A percentile compares a stretch with the other conserved stretches of the same genome.
phyloP scores from a whole-genome alignment of 495 filamentous ascomycete species.

The Trypethelium eluteriae region DNA sequence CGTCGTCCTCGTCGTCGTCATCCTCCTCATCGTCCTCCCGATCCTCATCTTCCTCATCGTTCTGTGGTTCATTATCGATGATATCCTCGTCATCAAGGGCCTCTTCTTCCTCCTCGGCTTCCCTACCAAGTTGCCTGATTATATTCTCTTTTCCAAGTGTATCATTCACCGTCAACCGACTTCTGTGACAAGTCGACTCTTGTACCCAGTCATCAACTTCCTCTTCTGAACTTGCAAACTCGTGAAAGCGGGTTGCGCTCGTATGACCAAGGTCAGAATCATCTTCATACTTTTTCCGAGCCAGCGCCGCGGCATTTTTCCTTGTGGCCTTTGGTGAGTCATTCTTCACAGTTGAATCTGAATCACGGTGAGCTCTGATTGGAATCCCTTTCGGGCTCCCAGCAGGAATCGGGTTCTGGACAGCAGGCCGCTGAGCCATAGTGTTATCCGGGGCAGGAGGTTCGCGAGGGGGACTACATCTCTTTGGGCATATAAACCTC shows the following conservation, averaged over 20 bases:
- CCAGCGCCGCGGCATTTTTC: conserved; percentile 20
- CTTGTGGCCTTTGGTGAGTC: conserved; percentile 31
- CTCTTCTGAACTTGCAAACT: conserved; percentile 76
- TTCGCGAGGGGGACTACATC: conserved; percentile 12
- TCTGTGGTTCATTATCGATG: conserved; percentile 1
- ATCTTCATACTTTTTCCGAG: conserved; percentile 30
- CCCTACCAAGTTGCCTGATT: conserved; percentile 78
- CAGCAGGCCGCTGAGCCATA: neutral
- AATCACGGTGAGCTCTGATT: conserved; percentile 43
- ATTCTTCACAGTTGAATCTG: conserved; percentile 42
- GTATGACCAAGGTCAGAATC: conserved; percentile 54
- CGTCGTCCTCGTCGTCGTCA: conserved; percentile 36
- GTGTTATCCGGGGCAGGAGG: conserved; percentile 29
- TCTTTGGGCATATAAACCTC: conserved; percentile 55
- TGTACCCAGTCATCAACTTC: conserved; percentile 83
- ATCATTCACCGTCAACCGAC: conserved; percentile 77
- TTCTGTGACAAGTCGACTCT: conserved; percentile 52
- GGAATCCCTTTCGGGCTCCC: neutral
- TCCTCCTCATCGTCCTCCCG: conserved; percentile 35
- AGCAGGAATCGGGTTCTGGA: neutral
- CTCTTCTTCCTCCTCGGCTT: conserved; percentile 87
- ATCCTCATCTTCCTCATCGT: conserved; percentile 41
- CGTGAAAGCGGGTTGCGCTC: conserved; percentile 76
- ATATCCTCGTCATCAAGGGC: conserved; percentile 56
- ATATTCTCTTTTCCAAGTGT: conserved; percentile 83